Conservation (phyloP, 305 asterid genomes). For the Solanum chacoense region DNA sequence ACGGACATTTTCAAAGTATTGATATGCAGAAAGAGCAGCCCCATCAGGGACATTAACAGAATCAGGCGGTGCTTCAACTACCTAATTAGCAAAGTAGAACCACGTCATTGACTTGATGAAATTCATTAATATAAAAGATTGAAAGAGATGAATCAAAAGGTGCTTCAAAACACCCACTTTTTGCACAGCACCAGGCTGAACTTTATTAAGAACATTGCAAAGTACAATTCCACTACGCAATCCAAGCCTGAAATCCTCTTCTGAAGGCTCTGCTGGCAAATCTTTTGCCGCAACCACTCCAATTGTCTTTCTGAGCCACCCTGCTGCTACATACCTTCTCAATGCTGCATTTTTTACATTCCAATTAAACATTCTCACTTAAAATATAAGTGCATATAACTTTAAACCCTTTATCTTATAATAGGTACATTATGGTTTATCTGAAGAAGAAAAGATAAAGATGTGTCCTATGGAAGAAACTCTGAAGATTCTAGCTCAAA, state of each 20-base stretch:
- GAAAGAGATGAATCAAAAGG: neutral
- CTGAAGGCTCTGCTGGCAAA: constrained; percentile 85
- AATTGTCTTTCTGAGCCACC: constrained; percentile 74
- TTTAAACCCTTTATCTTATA: neutral
- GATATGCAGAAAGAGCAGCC: constrained; percentile 86
- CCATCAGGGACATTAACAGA: constrained; percentile 67
- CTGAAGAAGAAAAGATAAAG: constrained; percentile 34
- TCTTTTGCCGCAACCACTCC: constrained; percentile 81
- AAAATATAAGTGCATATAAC: neutral
- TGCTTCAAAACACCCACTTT: constrained; percentile 40
- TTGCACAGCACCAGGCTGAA: constrained; percentile 68
- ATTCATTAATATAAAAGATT: neutral
- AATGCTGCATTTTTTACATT: constrained; percentile 42
- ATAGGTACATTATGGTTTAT: constrained; percentile 26
- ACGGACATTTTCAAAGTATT: constrained; percentile 87
- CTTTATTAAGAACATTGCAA: constrained; percentile 80
- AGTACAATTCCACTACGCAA: constrained; percentile 87
- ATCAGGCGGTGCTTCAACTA: constrained; percentile 76
- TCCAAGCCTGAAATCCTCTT: constrained; percentile 71
- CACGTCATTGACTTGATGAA: neutral
- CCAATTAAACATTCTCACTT: neutral
- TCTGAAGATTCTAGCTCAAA: neutral
- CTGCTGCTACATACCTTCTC: constrained; percentile 82
- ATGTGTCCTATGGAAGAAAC: constrained; percentile 15
- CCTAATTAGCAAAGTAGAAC: constrained; percentile 36